These are phyloP conservation scores for Gamarada debralockiae DNA, from an alignment of 495 filamentous ascomycete genomes.

Conservation along the genomic window DNA sequence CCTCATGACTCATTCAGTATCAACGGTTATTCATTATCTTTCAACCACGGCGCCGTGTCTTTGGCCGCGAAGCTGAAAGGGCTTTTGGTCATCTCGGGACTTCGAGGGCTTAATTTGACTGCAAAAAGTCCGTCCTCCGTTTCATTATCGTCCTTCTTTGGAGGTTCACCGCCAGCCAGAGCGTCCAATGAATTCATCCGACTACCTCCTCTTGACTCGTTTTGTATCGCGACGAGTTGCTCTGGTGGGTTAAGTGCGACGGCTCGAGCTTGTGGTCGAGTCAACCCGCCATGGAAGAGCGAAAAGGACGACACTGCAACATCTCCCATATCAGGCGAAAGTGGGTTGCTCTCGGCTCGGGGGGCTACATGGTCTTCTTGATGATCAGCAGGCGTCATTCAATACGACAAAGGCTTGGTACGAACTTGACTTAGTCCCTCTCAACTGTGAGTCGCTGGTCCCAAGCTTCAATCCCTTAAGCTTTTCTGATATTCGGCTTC, in stretches of 20 bases:
- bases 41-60: conserved; percentile 22
- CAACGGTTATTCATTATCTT: conserved; percentile 13
- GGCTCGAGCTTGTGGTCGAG: conserved; percentile 27
- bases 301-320: conserved; percentile 64
- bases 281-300: conserved; percentile 42
- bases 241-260: conserved; percentile 40
- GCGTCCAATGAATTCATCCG: conserved; percentile 40
- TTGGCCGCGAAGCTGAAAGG: conserved; percentile 52
- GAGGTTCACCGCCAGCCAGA: conserved; percentile 29
- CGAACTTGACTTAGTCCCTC: not conserved
- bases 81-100: conserved; percentile 72
- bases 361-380: not conserved
- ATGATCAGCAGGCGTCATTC: not conserved
- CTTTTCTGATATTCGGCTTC: conserved; percentile 69
- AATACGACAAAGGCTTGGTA: not conserved
- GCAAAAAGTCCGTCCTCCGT: conserved; percentile 75
- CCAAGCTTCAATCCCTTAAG: conserved; percentile 70
- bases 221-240: conserved; percentile 37
- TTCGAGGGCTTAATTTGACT: conserved; percentile 72
- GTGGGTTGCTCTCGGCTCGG: conserved; percentile 33
- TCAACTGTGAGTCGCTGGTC: conserved; percentile 60
- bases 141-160: conserved; percentile 34
- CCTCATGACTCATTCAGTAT: not conserved
- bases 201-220: conserved; percentile 19
- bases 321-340: conserved; percentile 59